Base-by-base conservation (phyloP, 129 eudicot species). In the Kitagawia praeruptora region DNA sequence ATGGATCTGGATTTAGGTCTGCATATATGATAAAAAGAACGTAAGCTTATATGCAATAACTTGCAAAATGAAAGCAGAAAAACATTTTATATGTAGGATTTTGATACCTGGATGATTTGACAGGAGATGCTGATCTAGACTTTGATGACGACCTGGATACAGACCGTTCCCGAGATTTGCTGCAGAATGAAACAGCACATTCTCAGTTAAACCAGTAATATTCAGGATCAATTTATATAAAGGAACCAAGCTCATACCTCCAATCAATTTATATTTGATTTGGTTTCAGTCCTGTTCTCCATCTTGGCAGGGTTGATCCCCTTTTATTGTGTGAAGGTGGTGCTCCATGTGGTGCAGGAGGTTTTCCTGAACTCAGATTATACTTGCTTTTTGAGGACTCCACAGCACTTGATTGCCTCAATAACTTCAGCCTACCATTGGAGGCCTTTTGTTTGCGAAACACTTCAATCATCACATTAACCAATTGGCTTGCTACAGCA, bases 91-190 rank as follows among this genome's bases (percentile, higher is more conserved):
- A 27, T 31, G 11, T 66, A 67, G 31, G 8, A 67, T 19, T 31
- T 31, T 31, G 18, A 12, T 28, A 67, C 73, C 73, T 67, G 73
- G 73, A 14, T 14, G 23, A 28, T 67, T 67, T 67, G 23, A 67
- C 73, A 28, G 73, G 73, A 67, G 69, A 61, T 67, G 41, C 73
- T 12, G 73, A 67, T 67, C 73, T 31, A 67, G 73, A 67, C 73
- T 67, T 67, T 88, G 77, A 84, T 27, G 21, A 90, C 2, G 97
- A 95, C 75, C 93, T 89, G 5, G 98, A 91, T 37, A 77, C 85
- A 47, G 98, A 88, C 70, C 90, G 86, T 4, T 79, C 92, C 66
- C 48, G 58, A 42, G 96, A 95, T 80, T 85, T 90, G 89, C 98
- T 92, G 91, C 77, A 77, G 49, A 75, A 63, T 77, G 34, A 6